A percentile compares a stretch with the other conserved stretches of the same genome.
phyloP scores from a whole-genome alignment of 73 alveolate species.

The Uronychia setigera region DNA sequence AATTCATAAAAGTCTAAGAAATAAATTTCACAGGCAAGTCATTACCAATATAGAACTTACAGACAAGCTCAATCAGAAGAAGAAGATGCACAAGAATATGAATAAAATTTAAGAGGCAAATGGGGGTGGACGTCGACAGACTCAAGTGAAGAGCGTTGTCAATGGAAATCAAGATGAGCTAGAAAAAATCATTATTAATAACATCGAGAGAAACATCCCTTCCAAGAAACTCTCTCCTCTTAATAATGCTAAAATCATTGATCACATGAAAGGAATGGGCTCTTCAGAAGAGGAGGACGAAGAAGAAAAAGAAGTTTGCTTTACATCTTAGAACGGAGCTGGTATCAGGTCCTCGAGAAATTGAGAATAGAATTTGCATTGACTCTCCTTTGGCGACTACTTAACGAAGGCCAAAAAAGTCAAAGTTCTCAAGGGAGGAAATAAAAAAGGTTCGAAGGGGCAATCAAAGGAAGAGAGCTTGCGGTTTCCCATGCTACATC shows the following conservation, averaged over 20 bases:
- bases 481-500: neutral
- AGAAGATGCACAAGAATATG: neutral
- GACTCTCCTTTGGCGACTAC: neutral
- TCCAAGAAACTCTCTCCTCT: no score
- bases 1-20: neutral
- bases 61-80: neutral
- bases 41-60: neutral
- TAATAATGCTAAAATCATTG: no score
- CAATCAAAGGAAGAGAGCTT: neutral
- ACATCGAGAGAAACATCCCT: no score
- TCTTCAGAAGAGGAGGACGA: neutral
- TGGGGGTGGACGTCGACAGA: neutral
- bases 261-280: no score
- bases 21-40: neutral
- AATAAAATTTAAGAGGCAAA: neutral
- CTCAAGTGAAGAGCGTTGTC: no score
- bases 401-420: neutral
- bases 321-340: neutral
- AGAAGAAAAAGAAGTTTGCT: neutral
- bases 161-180: no score
- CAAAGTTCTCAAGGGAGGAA: neutral
- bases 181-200: neutral
- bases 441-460: no score
- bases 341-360: neutral
- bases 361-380: neutral